These are phyloP conservation scores for Tetrastigma voinierianum DNA, from an alignment of 164 flowering plant genomes.

Conservation along the genomic window DNA sequence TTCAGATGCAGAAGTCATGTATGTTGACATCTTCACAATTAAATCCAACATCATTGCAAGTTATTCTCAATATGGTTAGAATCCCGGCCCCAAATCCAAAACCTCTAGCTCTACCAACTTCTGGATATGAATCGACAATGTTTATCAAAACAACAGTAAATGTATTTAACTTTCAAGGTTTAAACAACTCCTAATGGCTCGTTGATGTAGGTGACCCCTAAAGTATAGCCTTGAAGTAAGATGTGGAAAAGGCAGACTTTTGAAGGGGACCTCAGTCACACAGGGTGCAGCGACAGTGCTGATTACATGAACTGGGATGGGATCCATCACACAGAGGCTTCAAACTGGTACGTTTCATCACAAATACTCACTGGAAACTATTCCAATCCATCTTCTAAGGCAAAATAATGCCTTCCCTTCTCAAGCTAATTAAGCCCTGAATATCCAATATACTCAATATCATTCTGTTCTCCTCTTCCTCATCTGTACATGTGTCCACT, in stretches of 20 bases:
- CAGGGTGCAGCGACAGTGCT: conserved; percentile 31
- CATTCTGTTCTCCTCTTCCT: neutral
- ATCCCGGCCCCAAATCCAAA: neutral
- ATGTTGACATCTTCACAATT: conserved; percentile 72
- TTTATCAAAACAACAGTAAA: no score
- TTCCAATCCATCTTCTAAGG: conserved; percentile 35
- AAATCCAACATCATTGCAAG: conserved; percentile 74
- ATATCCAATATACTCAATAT: neutral
- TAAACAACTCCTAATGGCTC: conserved; percentile 36
- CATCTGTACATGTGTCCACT: no score
- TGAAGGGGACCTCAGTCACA: conserved; percentile 34
- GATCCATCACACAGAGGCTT: conserved; percentile 55
- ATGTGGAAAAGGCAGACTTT: conserved; percentile 36
- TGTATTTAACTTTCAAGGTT: conserved; percentile 28
- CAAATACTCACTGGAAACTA: conserved; percentile 44
- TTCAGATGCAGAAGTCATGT: conserved; percentile 60
- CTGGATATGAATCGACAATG: no score
- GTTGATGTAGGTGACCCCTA: conserved; percentile 52
- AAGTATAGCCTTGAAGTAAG: conserved; percentile 28
- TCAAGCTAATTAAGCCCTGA: conserved; percentile 28
- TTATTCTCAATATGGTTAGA: conserved; percentile 70
- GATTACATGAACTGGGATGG: conserved; percentile 54
- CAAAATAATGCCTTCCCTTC: conserved; percentile 33
- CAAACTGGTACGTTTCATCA: conserved; percentile 40
- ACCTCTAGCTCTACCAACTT: no score